These are phyloP conservation scores for Colletotrichum plurivorum DNA, from an alignment of 2,329 filamentous ascomycete genomes.

Conservation along the genomic window DNA sequence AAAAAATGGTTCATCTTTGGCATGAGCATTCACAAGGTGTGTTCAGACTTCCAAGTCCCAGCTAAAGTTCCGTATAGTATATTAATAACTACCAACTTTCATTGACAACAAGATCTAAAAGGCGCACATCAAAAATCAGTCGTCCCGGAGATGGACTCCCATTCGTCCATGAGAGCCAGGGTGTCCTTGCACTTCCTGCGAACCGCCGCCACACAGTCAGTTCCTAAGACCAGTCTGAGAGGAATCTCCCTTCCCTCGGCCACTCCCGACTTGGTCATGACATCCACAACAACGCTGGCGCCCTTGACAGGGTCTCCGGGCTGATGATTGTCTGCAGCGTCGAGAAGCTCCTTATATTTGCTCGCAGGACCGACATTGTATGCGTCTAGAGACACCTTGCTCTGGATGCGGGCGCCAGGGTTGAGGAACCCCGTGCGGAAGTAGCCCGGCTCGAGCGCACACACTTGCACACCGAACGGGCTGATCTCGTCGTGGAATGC, in stretches of 20 bases:
- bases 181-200: constrained; percentile 59
- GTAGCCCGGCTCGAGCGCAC: constrained; percentile 65
- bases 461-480: constrained; percentile 60
- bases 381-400: constrained; percentile 48
- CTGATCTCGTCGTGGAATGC: constrained; percentile 59
- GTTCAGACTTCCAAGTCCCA: too few relatives aligned
- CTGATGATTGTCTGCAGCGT: constrained; percentile 61
- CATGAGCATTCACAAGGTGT: too few relatives aligned
- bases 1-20: too few relatives aligned
- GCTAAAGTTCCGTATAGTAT: too few relatives aligned
- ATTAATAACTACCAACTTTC: neutral
- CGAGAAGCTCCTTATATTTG: constrained; percentile 47
- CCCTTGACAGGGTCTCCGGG: constrained; percentile 70
- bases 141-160: constrained; percentile 59
- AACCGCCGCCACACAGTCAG: constrained; percentile 61
- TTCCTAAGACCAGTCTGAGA: constrained; percentile 67
- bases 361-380: constrained; percentile 51
- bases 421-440: constrained; percentile 67
- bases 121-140: constrained; percentile 47
- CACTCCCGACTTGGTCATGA: constrained; percentile 65
- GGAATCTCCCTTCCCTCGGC: constrained; percentile 65
- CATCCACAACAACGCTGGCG: constrained; percentile 65
- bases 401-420: constrained; percentile 46
- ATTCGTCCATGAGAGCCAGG: constrained; percentile 61
- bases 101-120: neutral